These are phyloP conservation scores for Sphagnum fallax DNA, from an alignment of 228 moss, liverwort and hornwort species.

Conservation along the genomic window DNA sequence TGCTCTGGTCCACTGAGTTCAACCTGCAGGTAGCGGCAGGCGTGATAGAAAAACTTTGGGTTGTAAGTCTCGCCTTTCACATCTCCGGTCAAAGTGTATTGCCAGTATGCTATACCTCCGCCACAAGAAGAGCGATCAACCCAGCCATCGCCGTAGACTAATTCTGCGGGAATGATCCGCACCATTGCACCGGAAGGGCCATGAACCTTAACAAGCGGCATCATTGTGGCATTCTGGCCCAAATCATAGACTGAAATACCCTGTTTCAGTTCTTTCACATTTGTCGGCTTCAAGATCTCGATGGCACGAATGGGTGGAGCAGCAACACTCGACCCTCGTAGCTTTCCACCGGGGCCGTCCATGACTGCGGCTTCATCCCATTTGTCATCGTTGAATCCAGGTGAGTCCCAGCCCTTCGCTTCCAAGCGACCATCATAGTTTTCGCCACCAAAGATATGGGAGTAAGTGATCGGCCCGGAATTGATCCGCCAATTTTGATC, in stretches of 20 bases:
- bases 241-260: slow-evolving; percentile 31
- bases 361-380: slow-evolving; percentile 19
- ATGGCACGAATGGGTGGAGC: slow-evolving; percentile 51
- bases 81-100: slow-evolving; percentile 15
- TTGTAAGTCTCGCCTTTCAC: slow-evolving; percentile 29
- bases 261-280: slow-evolving; percentile 13
- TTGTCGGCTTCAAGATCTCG: slow-evolving; percentile 14
- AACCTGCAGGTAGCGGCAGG: slow-evolving; percentile 40
- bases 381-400: slow-evolving; percentile 14
- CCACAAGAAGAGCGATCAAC: slow-evolving; percentile 41
- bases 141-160: slow-evolving; percentile 23
- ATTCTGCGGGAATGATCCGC: slow-evolving; percentile 35
- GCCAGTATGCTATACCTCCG: slow-evolving; percentile 14
- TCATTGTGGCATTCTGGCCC: slow-evolving; percentile 48
- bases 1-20: slow-evolving; percentile 15
- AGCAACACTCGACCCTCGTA: slow-evolving; percentile 23
- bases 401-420: slow-evolving; percentile 37
- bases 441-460: slow-evolving; percentile 41
- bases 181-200: slow-evolving; percentile 29
- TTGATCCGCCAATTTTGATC: slow-evolving; percentile 28
- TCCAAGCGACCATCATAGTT: slow-evolving; percentile 47
- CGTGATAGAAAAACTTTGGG: slow-evolving; percentile 48
- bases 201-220: slow-evolving; percentile 34
- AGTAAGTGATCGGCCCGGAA: slow-evolving; percentile 38
- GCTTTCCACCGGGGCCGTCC: slow-evolving; percentile 37